phyloP scores from a whole-genome alignment of 1,284 basidiomycete species.

The Afroboletus lepidellus region DNA sequence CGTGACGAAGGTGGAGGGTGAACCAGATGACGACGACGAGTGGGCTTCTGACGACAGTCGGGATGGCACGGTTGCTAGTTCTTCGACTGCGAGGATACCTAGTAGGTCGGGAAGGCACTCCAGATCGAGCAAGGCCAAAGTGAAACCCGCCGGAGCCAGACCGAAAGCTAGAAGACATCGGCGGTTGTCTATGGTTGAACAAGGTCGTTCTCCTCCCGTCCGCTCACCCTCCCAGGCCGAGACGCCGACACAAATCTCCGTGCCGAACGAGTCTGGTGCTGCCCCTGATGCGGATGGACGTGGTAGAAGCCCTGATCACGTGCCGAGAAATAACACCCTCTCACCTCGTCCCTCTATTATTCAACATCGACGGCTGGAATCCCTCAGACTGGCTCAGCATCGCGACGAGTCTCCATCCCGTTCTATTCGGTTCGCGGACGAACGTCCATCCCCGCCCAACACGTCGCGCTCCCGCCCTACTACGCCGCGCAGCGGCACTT shows the following conservation, averaged over 20 bases:
- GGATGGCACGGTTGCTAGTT: background rate
- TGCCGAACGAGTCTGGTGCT: conserved; percentile 1
- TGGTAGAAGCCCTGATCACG: conserved; percentile 21
- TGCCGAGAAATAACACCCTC: conserved; percentile 14
- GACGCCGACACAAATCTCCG: background rate
- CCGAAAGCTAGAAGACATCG: conserved; percentile 12
- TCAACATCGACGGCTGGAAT: conserved; percentile 33
- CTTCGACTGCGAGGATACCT: background rate
- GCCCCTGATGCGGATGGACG: conserved; percentile 20
- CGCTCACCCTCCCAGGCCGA: conserved; percentile 5
- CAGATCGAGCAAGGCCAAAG: conserved; percentile 10
- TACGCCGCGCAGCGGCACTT: conserved; percentile 19
- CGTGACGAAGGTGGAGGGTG: conserved; percentile 4
- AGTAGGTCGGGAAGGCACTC: conserved; percentile 17
- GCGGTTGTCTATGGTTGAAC: conserved; percentile 16
- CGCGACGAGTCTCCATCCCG: conserved; percentile 33
- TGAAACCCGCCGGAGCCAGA: conserved; percentile 1
- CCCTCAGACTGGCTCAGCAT: conserved; percentile 17
- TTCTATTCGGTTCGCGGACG: conserved; percentile 34
- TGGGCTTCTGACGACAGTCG: conserved; percentile 27
- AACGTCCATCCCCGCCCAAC: conserved; percentile 19
- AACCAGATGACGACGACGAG: conserved; percentile 21
- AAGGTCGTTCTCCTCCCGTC: background rate
- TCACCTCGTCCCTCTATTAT: conserved; percentile 26
- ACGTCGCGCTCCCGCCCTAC: conserved; percentile 26